A percentile compares a stretch with the other conserved stretches of the same genome.
Conservation (phyloP, 2,329 filamentous ascomycete species). For the Paraphaeosphaeria minitans region DNA sequence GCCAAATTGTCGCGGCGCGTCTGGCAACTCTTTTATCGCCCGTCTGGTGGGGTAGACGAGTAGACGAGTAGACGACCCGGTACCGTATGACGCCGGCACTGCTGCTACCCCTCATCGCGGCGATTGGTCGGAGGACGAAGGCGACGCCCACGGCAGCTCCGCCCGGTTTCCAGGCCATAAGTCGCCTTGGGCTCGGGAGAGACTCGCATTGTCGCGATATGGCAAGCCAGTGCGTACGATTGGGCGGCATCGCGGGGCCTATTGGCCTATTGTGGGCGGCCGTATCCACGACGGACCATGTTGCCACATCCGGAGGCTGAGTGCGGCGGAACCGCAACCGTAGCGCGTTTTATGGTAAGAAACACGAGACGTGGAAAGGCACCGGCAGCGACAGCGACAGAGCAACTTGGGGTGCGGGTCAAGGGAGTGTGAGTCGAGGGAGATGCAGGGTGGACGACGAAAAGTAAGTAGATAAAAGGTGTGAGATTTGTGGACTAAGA, state of each 20-base stretch:
- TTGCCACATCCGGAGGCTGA: constrained; percentile 15
- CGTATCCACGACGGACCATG: constrained; percentile 14
- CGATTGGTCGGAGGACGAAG: constrained; percentile 22
- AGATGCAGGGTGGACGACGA: background rate
- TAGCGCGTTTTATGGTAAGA: background rate
- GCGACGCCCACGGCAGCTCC: constrained; percentile 23
- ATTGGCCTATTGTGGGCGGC: constrained; percentile 11
- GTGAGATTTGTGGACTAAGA: background rate
- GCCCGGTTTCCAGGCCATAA: constrained; percentile 32
- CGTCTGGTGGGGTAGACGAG: constrained; percentile 1
- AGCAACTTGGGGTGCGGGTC: background rate
- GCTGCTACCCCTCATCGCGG: constrained; percentile 32
- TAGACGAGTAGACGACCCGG: no score
- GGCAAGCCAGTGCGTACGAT: background rate
- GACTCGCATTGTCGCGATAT: background rate
- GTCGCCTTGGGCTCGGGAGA: constrained; percentile 28
- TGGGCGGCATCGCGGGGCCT: constrained; percentile 10
- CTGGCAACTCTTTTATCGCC: constrained; percentile 31
- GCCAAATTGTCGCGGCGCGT: constrained; percentile 25
- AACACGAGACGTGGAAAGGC: background rate
- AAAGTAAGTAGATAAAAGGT: background rate
- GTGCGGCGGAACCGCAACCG: constrained; percentile 13
- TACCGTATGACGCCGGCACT: constrained; percentile 23
- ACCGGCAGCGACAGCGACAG: background rate
- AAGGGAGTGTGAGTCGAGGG: background rate